These are phyloP conservation scores for Plantago coronopus DNA, from an alignment of 305 asterid genomes.

Conservation along the genomic window DNA sequence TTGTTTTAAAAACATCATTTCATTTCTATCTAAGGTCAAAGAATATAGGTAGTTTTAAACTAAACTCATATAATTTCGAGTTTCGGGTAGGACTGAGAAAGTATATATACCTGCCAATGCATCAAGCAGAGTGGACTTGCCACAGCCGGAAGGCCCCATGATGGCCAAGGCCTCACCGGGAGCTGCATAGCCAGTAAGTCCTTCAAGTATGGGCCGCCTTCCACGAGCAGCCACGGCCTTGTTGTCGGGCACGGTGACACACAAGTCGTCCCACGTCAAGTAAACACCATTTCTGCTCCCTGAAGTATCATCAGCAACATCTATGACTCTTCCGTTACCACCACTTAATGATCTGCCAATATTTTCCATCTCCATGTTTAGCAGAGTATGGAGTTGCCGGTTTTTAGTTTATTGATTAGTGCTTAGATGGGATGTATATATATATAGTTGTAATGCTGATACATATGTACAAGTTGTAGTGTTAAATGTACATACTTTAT, in stretches of 20 bases:
- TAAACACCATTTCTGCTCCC: slow-evolving; percentile 4
- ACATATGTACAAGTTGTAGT: too few species aligned
- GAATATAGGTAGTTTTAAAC: too few species aligned
- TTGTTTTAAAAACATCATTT: too few species aligned
- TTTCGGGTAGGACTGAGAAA: not conserved
- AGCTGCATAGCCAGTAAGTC: not conserved
- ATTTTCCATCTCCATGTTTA: not conserved
- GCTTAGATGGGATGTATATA: too few species aligned
- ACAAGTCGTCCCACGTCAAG: slow-evolving; percentile 8
- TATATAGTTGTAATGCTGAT: too few species aligned
- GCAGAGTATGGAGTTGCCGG: too few species aligned
- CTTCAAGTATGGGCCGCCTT: not conserved
- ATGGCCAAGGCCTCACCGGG: slow-evolving; percentile 10
- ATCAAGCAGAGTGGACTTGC: slow-evolving; percentile 11
- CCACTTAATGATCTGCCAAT: not conserved
- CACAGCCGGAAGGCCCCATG: slow-evolving; percentile 12
- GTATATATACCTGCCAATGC: slow-evolving; percentile 13
- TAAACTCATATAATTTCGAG: too few species aligned
- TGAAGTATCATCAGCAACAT: not conserved
- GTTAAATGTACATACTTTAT: too few species aligned
- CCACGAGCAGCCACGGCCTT: not conserved
- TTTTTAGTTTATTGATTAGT: too few species aligned
- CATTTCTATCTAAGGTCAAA: too few species aligned
- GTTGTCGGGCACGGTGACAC: not conserved
- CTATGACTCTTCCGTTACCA: not conserved